Evolutionary conservation across 2,329 filamentous ascomycete species (phyloP), one percentile per base, ranked within the genome.

Genomic region (Neofusicoccum parvum): DNA sequence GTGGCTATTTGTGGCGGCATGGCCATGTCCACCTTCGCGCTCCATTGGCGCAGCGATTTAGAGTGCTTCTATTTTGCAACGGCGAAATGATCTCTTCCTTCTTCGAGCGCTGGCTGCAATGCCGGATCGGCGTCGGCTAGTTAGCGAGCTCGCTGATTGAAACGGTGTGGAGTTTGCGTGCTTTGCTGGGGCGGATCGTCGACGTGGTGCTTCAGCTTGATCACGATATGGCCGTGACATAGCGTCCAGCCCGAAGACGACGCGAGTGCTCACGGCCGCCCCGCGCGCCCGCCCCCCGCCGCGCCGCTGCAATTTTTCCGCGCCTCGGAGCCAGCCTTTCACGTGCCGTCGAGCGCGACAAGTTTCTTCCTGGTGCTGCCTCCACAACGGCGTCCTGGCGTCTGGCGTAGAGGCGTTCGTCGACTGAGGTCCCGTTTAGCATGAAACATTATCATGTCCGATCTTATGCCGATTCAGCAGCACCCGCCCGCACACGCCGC

Each of bases 151-250:
- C 43, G 56, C 15, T 43, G 41, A 48, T 36, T 60, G 56, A 60
- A 60, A 60, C 56, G 11, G 27, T 20, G 54, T 58, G 39, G 39
- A 58, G 39, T 17, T 58, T 60, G 56, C 56, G 54, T 59, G 54
- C 54, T 58, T 5, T 2, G 23, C 23, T 14, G 53, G 20, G 54
- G 54, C 20, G 41, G 56, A 60, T 48, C 56, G 41, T 23, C 56
- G 27, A 37, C 15, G n/a, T 58, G 43, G 5, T 60, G 54, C 54
- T 46, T 59, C 54, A 59, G 54, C 54, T 59, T 59, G 54, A 59
- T 59, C 54, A 34, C 54, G 15, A 32, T 20, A n/a, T 23, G 34
- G 39, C 54, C 20, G 10, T 41, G 34, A 11, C 36, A 23, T 23
- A 23, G 23, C 23, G 23, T 23, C 23, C 23, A 11, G 23, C 14